Base-by-base conservation (phyloP, 2,329 filamentous ascomycete genomes). In the Clarireedia hainanense region DNA sequence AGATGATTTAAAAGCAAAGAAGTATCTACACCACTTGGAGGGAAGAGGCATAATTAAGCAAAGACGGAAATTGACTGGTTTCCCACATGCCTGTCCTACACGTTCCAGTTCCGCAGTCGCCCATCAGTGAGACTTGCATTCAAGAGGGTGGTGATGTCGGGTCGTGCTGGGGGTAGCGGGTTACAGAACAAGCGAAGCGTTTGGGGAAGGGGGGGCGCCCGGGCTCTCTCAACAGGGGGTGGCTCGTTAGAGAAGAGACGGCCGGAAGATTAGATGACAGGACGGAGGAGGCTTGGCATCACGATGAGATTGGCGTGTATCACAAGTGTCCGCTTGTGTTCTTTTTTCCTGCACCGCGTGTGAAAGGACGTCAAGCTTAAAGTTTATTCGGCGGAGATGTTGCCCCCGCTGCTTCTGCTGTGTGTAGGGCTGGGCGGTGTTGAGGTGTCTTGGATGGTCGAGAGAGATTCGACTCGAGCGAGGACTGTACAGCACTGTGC, bases 1-100 rank as follows among this genome's bases (percentile, higher is more conserved):
- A 37, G 15, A 42, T 40, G 24, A 43, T 39, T 24, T 14, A 34
- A 37, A 37, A 52, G 20, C 51, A 50, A 48, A 20, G 20, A 20
- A 20, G 20, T 3, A 20, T 20, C 20, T 20, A 56, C 9, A 49
- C 12, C 12, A 5, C 6, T 7, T n/a, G 60, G 60, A 57, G 50
- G 9, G 43, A 51, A 50, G 58, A 56, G 51, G 60, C 60, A 64
- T 65, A 63, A 64, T 63, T 65, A 64, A 58, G 58, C 55, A 47
- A 50, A 46, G 40, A 40, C 23, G 12, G 26, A 50, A 50, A 57
- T 47, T 60, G 57, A 57, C 57, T 57, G 60, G 64, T 63, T 62
- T 55, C 43, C 61, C 56, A 23, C 7, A 42, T 54, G 52, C 52
- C 34, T 48, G 36, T 42, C 17, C 30, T 52, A 6, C 27, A 23